Conservation (phyloP, 768 basidiomycete species). For the Rubroboletus pulcherrimus region DNA sequence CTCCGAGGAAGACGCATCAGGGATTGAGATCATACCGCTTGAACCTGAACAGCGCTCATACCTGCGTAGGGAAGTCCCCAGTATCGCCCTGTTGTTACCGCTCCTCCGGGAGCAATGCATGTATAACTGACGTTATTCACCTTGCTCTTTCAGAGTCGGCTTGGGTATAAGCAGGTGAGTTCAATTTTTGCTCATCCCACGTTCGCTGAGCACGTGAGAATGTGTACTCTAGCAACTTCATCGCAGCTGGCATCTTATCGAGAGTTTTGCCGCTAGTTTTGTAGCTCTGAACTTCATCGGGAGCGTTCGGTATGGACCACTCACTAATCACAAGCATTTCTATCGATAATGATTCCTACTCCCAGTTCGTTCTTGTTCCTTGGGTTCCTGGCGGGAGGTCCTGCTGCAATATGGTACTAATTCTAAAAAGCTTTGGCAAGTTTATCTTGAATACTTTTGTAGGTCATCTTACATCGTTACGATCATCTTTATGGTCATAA, state of each 20-base stretch:
- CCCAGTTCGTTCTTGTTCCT: slow-evolving; percentile 72
- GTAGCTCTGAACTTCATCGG: slow-evolving; percentile 90
- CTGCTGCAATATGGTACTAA: slow-evolving; percentile 74
- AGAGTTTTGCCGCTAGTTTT: slow-evolving; percentile 87
- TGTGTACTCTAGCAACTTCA: slow-evolving; percentile 63
- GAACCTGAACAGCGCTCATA: slow-evolving; percentile 98
- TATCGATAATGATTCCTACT: not conserved
- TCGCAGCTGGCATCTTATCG: slow-evolving; percentile 77
- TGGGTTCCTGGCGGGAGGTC: slow-evolving; percentile 81
- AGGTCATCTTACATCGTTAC: slow-evolving; percentile 87
- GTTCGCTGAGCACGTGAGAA: slow-evolving; percentile 1
- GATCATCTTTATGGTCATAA: slow-evolving; percentile 83
- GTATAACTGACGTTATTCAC: slow-evolving; percentile 46
- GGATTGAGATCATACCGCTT: slow-evolving; percentile 97
- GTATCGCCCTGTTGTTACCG: slow-evolving; percentile 50
- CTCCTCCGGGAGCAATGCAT: slow-evolving; percentile 37
- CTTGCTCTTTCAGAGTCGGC: slow-evolving; percentile 48
- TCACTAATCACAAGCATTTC: not conserved
- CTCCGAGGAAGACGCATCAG: slow-evolving; percentile 34
- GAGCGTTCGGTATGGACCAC: slow-evolving; percentile 58
- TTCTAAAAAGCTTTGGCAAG: not conserved
- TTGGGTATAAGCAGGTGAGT: slow-evolving; percentile 77
- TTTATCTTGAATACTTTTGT: slow-evolving; percentile 9
- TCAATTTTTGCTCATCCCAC: not conserved
- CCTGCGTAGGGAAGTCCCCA: slow-evolving; percentile 98